These are phyloP conservation scores for Suillus subluteus DNA, from an alignment of 768 basidiomycete genomes.

Conservation along the genomic window DNA sequence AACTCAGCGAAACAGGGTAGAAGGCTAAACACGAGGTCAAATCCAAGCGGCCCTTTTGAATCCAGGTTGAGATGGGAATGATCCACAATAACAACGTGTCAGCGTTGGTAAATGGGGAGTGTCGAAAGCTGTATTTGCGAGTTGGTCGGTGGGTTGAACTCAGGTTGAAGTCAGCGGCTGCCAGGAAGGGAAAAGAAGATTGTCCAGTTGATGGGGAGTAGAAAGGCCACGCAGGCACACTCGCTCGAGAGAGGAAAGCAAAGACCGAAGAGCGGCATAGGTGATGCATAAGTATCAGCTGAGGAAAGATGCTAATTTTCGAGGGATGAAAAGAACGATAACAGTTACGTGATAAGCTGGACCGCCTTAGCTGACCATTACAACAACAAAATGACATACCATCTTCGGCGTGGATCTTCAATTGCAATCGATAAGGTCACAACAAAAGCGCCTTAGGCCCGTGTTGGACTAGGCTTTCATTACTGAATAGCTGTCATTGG, in stretches of 20 bases:
- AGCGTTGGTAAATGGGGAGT: conserved; percentile 18
- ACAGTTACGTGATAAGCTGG: conserved; percentile 36
- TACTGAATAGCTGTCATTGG: background rate
- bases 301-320: conserved; percentile 22
- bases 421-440: background rate
- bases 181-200: conserved; percentile 21
- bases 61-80: conserved; percentile 29
- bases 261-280: conserved; percentile 21
- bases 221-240: conserved; percentile 18
- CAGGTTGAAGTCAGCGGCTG: conserved; percentile 11
- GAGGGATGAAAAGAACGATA: conserved; percentile 20
- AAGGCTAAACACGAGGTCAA: conserved; percentile 40
- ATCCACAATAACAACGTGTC: conserved; percentile 19
- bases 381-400: conserved; percentile 17
- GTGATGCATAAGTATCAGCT: conserved; percentile 21
- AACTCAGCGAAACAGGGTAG: conserved; percentile 43
- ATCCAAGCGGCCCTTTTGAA: conserved; percentile 37
- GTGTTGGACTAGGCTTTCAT: conserved; percentile 2
- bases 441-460: conserved; percentile 3
- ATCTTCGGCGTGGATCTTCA: conserved; percentile 6
- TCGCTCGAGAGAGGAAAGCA: conserved; percentile 17
- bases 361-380: conserved; percentile 20
- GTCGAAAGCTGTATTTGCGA: conserved; percentile 18
- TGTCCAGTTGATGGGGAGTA: conserved; percentile 32
- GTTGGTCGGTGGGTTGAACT: conserved; percentile 13